Percentiles rank a stretch among this genome's conserved stretches.
phyloP scores from a whole-genome alignment of 768 basidiomycete species.

The Xerocomellus intermedius region DNA sequence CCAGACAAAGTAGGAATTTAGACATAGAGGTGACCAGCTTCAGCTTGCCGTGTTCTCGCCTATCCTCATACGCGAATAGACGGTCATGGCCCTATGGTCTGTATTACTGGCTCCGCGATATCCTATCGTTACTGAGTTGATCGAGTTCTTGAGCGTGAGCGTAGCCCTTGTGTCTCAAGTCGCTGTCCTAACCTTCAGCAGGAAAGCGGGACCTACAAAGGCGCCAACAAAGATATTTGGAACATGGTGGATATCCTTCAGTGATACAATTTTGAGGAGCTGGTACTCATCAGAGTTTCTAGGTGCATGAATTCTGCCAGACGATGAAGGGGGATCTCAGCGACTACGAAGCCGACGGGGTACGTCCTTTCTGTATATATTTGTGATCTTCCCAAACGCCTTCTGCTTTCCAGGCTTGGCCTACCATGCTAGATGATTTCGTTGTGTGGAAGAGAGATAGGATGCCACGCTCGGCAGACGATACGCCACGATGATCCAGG shows the following conservation, averaged over 20 bases:
- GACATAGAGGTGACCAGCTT: conserved; percentile 69
- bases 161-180: conserved; percentile 13
- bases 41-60: not conserved
- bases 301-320: conserved; percentile 78
- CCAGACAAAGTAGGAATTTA: conserved; percentile 68
- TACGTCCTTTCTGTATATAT: conserved; percentile 35
- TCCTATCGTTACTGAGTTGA: conserved; percentile 61
- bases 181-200: conserved; percentile 8
- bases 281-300: conserved; percentile 2
- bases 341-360: conserved; percentile 76
- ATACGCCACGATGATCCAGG: conserved; percentile 4
- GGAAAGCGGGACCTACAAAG: conserved; percentile 62
- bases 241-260: conserved; percentile 56
- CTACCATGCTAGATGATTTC: conserved; percentile 78
- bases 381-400: not conserved
- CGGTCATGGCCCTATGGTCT: conserved; percentile 72
- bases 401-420: conserved; percentile 63
- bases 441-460: conserved; percentile 57
- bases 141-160: conserved; percentile 62
- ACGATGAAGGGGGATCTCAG: conserved; percentile 57
- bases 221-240: conserved; percentile 85
- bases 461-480: conserved; percentile 3
- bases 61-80: conserved; percentile 38
- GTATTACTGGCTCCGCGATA: conserved; percentile 68
- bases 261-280: not conserved